A percentile compares a stretch with the other conserved stretches of the same genome.
phyloP scores from a whole-genome alignment of 1,139 yeast species.

The Kurtzmaniella quercitrusa region DNA sequence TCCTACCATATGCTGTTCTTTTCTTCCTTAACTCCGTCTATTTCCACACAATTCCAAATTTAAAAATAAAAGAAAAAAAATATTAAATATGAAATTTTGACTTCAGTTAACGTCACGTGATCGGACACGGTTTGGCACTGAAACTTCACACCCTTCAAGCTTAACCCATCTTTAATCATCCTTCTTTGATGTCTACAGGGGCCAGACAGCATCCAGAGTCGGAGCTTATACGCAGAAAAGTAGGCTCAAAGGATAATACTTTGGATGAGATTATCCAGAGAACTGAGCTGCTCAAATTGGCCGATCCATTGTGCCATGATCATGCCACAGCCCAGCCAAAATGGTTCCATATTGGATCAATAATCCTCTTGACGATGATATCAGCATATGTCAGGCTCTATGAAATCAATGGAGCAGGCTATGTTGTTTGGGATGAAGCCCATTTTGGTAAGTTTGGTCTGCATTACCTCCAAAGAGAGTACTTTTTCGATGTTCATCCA shows the following conservation, averaged over 20 bases:
- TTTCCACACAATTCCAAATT: too few relatives aligned
- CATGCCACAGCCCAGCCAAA: not conserved
- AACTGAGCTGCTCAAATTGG: slow-evolving; percentile 1
- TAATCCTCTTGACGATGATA: slow-evolving; percentile 44
- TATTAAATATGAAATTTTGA: too few relatives aligned
- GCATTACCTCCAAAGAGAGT: slow-evolving; percentile 58
- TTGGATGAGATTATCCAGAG: slow-evolving; percentile 20
- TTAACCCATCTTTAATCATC: not conserved
- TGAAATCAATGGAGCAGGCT: slow-evolving; percentile 55
- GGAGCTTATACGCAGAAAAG: not conserved
- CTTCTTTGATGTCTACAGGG: not conserved
- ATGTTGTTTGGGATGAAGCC: slow-evolving; percentile 96
- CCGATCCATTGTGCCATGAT: slow-evolving; percentile 8
- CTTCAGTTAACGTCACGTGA: too few relatives aligned
- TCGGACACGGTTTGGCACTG: not conserved
- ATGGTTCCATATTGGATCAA: slow-evolving; percentile 20
- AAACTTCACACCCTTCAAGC: not conserved
- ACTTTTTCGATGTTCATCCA: slow-evolving; percentile 77
- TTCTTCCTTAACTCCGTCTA: too few relatives aligned
- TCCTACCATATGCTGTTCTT: too few relatives aligned
- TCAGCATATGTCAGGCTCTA: slow-evolving; percentile 69
- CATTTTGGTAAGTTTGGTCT: slow-evolving; percentile 75
- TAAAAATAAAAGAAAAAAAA: too few relatives aligned
- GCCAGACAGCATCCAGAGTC: not conserved
- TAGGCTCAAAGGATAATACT: slow-evolving; percentile 13